Evolutionary conservation across 1,284 basidiomycete species (phyloP), one percentile per base, ranked within the genome.

Genomic region (Cryptococcus deneoformans): DNA sequence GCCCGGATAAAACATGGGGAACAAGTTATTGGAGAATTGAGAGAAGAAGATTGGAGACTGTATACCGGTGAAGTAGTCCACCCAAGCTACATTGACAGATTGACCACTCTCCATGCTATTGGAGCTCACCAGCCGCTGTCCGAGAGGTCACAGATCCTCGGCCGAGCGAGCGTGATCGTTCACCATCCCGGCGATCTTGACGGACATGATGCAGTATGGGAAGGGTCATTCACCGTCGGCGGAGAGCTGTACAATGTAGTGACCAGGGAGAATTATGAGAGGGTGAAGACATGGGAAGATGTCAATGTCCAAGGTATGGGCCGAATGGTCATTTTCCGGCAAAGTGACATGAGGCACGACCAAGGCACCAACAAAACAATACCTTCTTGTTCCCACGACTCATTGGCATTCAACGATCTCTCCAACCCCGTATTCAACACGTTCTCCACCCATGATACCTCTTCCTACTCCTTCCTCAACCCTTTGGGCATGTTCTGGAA

Each of bases 191-290:
- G 86, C 38, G 82, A 86, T 65, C 72, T 78, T 35, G 73, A 72
- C 11, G 67, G 52, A 81, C 80, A 57, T 61, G 80, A 36, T 68
- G 86, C 87, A 2, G 72, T 83, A 2, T 90, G 86, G 70, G 88
- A 92, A 70, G 90, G 90, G 54, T 84, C 86, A 7, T 92, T 92
- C 77, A 82, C 83, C 8, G 81, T 84, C 14, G 75, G 84, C 48
- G 89, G 89, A 16, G 79, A 85, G 56, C 79, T 83, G n/a, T 85
- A 89, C 76, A 87, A 90, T 69, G 80, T 92, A 62, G 80, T 87
- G 74, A 87, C 87, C 11, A 83, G 81, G 64, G 85, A 86, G 34
- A 86, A 86, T 66, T 92, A 91, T 76, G 66, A 86, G 42, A 82
- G 84, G 47, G 81, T 71, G 34, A 82, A 67, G 55, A 70, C 70